Percentiles rank a stretch among this genome's conserved stretches.
phyloP scores from a whole-genome alignment of 495 filamentous ascomycete species.

The Podospora pseudocomata region DNA sequence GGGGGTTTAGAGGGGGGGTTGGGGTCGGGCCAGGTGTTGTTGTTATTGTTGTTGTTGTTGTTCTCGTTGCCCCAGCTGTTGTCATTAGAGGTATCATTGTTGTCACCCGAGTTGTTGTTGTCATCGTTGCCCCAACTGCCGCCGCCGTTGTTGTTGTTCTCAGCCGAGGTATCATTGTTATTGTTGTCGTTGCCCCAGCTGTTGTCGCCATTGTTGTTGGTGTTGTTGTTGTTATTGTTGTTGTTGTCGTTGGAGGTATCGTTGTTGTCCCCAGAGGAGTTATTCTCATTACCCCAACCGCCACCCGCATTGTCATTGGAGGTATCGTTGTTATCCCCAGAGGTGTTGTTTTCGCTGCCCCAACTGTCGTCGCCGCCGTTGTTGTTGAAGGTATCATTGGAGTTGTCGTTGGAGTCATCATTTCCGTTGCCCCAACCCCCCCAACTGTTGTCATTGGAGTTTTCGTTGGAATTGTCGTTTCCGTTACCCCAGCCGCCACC shows the following conservation, averaged over 20 bases:
- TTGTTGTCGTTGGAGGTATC: no score
- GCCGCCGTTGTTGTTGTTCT: conserved; percentile 7
- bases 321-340: no score
- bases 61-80: conserved; percentile 10
- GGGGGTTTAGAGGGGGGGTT: conserved; percentile 4
- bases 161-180: not conserved
- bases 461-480: not conserved
- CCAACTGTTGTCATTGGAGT: not conserved
- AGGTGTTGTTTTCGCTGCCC: no score
- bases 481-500: not conserved
- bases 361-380: no score
- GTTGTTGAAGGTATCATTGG: no score
- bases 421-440: not conserved
- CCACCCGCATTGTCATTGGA: no score
- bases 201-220: conserved; percentile 9
- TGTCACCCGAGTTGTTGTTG: conserved; percentile 13
- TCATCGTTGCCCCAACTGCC: conserved; percentile 15
- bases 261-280: no score
- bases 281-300: no score
- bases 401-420: not conserved
- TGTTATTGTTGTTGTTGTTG: conserved; percentile 3
- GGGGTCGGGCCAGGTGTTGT: not conserved
- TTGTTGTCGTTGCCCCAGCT: conserved; percentile 13
- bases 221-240: not conserved
- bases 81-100: conserved; percentile 9